A percentile compares a stretch with the other conserved stretches of the same genome.
Conservation (phyloP, 768 basidiomycete genomes). For the Russula griseocarnosa region DNA sequence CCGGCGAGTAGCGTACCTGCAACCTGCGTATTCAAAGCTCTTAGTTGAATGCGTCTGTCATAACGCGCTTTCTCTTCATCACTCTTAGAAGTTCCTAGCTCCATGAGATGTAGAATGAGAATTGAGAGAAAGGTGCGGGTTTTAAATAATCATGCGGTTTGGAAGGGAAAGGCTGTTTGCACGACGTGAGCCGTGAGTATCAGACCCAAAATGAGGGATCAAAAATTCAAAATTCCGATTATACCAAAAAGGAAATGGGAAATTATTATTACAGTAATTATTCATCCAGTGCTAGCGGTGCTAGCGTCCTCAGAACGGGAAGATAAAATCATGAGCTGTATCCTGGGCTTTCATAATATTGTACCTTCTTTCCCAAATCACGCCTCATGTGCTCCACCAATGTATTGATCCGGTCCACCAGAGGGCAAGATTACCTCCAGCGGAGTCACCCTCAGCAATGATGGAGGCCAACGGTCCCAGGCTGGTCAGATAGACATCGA, state of each 20-base stretch:
- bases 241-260: conserved; percentile 22
- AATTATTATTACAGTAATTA: neutral
- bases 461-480: conserved; percentile 56
- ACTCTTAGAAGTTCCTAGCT: conserved; percentile 33
- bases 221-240: conserved; percentile 10
- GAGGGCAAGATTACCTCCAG: conserved; percentile 69
- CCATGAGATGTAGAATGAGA: conserved; percentile 13
- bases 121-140: neutral
- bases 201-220: conserved; percentile 1
- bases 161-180: neutral
- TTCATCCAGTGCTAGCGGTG: conserved; percentile 25
- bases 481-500: conserved; percentile 74
- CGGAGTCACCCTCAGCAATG: conserved; percentile 69
- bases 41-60: conserved; percentile 55
- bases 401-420: conserved; percentile 38
- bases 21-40: conserved; percentile 50
- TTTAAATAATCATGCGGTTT: conserved; percentile 14
- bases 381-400: conserved; percentile 31
- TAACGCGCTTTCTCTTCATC: conserved; percentile 53
- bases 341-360: conserved; percentile 34
- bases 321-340: conserved; percentile 34
- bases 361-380: conserved; percentile 36
- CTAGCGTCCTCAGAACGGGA: conserved; percentile 30
- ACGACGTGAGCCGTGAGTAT: neutral
- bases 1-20: conserved; percentile 36